A percentile compares a stretch with the other conserved stretches of the same genome.
phyloP scores from a whole-genome alignment of 2,329 filamentous ascomycete genomes.

The Alternaria sp. region DNA sequence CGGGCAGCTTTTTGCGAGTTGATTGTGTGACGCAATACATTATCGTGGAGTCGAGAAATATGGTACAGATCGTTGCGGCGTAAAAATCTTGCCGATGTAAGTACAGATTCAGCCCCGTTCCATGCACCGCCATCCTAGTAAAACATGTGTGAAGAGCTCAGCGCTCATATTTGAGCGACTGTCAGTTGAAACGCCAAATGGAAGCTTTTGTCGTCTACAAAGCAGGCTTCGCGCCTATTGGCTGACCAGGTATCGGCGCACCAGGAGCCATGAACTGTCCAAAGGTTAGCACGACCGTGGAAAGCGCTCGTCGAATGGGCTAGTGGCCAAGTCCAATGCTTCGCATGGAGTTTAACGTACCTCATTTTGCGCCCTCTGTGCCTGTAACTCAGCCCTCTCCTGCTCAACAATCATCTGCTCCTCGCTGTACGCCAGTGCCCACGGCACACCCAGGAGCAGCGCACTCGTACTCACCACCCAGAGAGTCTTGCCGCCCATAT shows the following conservation, averaged over 20 bases:
- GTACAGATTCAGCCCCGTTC: slow-evolving; percentile 27
- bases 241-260: slow-evolving; percentile 31
- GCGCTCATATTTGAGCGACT: slow-evolving; percentile 9
- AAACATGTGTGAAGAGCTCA: slow-evolving; percentile 34
- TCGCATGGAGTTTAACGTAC: slow-evolving; percentile 49
- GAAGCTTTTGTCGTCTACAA: slow-evolving; percentile 37
- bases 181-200: slow-evolving; percentile 7
- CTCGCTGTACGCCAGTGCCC: slow-evolving; percentile 90
- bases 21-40: slow-evolving; percentile 32
- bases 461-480: slow-evolving; percentile 93
- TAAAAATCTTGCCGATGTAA: slow-evolving; percentile 18
- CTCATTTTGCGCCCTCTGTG: slow-evolving; percentile 83
- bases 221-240: slow-evolving; percentile 46
- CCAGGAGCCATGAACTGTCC: slow-evolving; percentile 48
- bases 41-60: slow-evolving; percentile 43
- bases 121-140: slow-evolving; percentile 28
- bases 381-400: slow-evolving; percentile 97
- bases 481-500: slow-evolving; percentile 82
- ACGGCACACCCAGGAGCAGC: slow-evolving; percentile 89
- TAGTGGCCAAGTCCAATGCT: no score
- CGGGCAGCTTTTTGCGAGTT: not conserved
- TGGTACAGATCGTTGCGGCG: slow-evolving; percentile 36
- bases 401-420: slow-evolving; percentile 97
- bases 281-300: slow-evolving; percentile 20
- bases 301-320: not conserved